Conservation (phyloP, 371 early-diverging fungal genomes). For the Haplosporangium sp. region DNA sequence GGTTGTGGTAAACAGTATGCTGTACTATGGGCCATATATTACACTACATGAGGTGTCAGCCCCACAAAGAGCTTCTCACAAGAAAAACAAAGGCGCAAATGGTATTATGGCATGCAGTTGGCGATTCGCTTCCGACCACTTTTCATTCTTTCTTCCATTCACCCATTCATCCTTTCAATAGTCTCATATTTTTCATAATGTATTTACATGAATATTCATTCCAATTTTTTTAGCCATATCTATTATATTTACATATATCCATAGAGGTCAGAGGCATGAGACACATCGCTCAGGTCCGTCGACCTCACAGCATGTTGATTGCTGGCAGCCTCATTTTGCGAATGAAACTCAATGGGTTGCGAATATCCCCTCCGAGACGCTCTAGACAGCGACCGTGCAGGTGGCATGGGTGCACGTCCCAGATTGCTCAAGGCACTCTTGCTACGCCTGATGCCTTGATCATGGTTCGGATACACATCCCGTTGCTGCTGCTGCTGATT, state of each 20-base stretch:
- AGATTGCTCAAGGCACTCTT: neutral
- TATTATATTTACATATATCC: conserved; percentile 27
- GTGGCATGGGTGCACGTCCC: neutral
- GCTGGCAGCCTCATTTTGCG: neutral
- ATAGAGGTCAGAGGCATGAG: conserved; percentile 8
- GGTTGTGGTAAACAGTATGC: too few species aligned
- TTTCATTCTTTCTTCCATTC: neutral
- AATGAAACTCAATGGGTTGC: conserved; percentile 9
- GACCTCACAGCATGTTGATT: neutral
- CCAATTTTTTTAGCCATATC: neutral
- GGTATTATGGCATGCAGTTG: too few species aligned
- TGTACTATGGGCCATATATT: too few species aligned
- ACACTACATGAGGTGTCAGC: neutral
- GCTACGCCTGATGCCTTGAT: neutral
- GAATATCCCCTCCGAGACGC: neutral
- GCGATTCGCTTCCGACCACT: too few species aligned
- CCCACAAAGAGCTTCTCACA: neutral
- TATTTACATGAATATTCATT: neutral
- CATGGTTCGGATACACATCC: neutral
- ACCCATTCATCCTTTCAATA: conserved; percentile 2
- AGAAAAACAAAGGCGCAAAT: neutral
- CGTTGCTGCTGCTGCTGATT: neutral
- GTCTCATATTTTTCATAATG: neutral
- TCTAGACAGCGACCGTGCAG: neutral
- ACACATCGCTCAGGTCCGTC: neutral